These are phyloP conservation scores for Lasiodiplodia sp. DNA, from an alignment of 2,329 filamentous ascomycete species.

Conservation along the genomic window DNA sequence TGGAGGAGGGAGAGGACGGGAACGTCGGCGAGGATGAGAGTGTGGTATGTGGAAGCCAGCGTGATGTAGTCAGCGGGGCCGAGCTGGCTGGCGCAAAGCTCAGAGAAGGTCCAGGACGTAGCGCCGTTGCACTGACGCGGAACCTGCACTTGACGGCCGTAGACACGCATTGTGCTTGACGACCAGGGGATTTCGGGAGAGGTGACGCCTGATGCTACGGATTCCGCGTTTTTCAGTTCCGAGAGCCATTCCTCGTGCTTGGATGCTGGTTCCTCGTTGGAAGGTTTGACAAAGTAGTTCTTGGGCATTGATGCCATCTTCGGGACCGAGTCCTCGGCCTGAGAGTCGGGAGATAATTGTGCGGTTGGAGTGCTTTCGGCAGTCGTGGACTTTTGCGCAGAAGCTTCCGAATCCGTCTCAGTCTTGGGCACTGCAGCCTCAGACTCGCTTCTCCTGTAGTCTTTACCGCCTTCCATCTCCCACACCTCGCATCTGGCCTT, in stretches of 20 bases:
- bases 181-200: conserved; percentile 50
- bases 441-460: conserved; percentile 67
- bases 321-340: conserved; percentile 31
- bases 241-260: conserved; percentile 13
- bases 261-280: conserved; percentile 32
- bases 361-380: neutral
- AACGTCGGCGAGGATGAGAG: conserved; percentile 74
- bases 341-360: neutral
- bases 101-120: conserved; percentile 71
- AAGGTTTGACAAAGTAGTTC: conserved; percentile 44
- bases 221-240: conserved; percentile 20
- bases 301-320: conserved; percentile 41
- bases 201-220: neutral
- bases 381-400: neutral
- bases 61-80: conserved; percentile 86
- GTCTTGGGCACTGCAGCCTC: conserved; percentile 12
- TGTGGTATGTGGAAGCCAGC: conserved; percentile 80
- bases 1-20: conserved; percentile 71
- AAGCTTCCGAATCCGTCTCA: neutral
- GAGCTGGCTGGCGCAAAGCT: conserved; percentile 70
- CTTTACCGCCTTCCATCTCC: conserved; percentile 79
- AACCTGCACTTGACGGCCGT: conserved; percentile 69
- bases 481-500: conserved; percentile 82
- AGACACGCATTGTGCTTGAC: conserved; percentile 59
- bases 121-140: conserved; percentile 65